Base-by-base conservation (phyloP, 2,329 filamentous ascomycete species). In the Pseudogymnoascus sp. region DNA sequence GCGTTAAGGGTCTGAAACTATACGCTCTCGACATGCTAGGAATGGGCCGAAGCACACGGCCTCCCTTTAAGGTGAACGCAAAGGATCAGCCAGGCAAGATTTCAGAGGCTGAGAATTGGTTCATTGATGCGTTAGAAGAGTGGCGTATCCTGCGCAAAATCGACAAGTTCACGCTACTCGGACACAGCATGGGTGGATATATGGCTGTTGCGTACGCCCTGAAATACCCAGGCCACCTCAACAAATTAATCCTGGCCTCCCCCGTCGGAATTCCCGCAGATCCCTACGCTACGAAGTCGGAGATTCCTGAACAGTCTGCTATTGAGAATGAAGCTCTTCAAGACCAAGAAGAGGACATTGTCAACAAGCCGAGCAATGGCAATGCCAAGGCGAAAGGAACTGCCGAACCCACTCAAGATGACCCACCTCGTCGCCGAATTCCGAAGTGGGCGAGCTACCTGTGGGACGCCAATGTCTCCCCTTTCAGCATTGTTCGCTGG, bases 391-490 rank as follows among this genome's bases (percentile, higher is more conserved):
- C 70, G 36, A 72, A 70, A 35, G 72, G 73, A n/a, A 68, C 71
- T 63, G 62, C 71, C 62, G 45, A 55, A 18, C 69, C 76, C 13
- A 72, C 71, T 59, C 40, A 67, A 62, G 63, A 69, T 31, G 69
- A 71, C 37, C 69, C 69, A 66, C 67, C 69, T 4, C 69, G 69
- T 15, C 76, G 83, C 12, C 87, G 86, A 1, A 74, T 94, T 2
- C 91, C 92, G 0, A 86, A 87, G 74, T 97, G 93, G 92, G 79
- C 97, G 18, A 86, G 87, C 62, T 97, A 92, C 77, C 84, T 99
- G 4, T 99, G 94, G 94, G 94, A 99, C 67, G 89, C 92, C 68
- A 99, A 99, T 72, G 85, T 97, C 66, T 97, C 92, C 0, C 94
- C 94, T 5, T 99, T 99, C 74, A 93, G 87, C 67, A 79, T 99